Percentiles rank a stretch among this genome's conserved stretches.
These are phyloP conservation scores for Saprolegnia diclina DNA, from an alignment of 352 stramenopile species.

Conservation along the genomic window DNA sequence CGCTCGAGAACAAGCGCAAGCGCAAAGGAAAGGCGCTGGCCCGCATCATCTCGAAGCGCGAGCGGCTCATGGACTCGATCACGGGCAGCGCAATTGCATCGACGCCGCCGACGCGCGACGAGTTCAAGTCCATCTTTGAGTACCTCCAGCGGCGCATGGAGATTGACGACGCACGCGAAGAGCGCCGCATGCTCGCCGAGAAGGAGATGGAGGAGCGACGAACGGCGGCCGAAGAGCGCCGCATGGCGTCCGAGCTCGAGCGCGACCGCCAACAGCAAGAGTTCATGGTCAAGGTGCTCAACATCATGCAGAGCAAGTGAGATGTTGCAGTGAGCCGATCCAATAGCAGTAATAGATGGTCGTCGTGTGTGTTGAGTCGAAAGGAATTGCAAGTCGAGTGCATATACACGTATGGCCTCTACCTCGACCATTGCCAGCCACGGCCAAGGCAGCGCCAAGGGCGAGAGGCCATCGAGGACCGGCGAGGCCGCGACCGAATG, in stretches of 20 bases:
- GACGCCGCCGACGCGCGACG: neutral
- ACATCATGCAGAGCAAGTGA: conserved; percentile 27
- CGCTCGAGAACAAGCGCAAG: conserved; percentile 16
- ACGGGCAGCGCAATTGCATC: neutral
- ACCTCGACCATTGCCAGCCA: no score
- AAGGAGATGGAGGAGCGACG: conserved; percentile 25
- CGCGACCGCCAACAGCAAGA: conserved; percentile 21
- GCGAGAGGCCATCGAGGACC: no score
- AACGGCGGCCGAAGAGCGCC: conserved; percentile 20
- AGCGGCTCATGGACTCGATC: conserved; percentile 1
- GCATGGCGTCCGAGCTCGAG: conserved; percentile 12
- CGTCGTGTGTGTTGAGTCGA: no score
- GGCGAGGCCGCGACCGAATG: no score
- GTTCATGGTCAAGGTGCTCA: conserved; percentile 25
- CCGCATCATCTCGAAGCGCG: conserved; percentile 19
- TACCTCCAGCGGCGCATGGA: conserved; percentile 26
- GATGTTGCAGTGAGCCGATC: neutral
- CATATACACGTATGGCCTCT: no score
- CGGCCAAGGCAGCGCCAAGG: no score
- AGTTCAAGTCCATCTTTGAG: conserved; percentile 21
- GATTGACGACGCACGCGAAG: conserved; percentile 23
- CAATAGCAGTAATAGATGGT: no score
- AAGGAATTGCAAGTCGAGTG: no score
- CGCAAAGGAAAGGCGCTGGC: conserved; percentile 18
- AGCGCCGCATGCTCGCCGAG: conserved; percentile 5